phyloP scores from a whole-genome alignment of 1,284 basidiomycete species.

The Neotropicomus parvogracilis region DNA sequence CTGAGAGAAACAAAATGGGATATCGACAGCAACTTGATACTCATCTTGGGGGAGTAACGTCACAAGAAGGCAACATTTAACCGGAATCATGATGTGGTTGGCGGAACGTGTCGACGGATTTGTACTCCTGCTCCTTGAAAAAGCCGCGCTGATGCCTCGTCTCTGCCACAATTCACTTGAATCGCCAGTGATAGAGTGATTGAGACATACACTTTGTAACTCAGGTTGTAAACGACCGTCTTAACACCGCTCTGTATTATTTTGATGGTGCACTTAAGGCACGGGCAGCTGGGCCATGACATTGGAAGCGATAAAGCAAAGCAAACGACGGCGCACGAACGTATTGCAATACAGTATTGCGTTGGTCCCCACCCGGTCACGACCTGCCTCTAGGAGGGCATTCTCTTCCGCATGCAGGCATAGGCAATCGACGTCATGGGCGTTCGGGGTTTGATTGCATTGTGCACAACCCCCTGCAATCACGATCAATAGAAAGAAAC shows the following conservation, averaged over 20 bases:
- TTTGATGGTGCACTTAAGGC: conserved; percentile 93
- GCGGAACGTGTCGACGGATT: conserved; percentile 60
- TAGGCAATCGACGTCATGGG: conserved; percentile 68
- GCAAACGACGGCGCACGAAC: conserved; percentile 37
- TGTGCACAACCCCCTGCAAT: conserved; percentile 64
- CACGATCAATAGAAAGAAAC: conserved; percentile 3
- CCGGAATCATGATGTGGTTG: conserved; percentile 25
- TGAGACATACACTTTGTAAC: conserved; percentile 83
- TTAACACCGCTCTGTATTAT: conserved; percentile 94
- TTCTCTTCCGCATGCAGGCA: conserved; percentile 99
- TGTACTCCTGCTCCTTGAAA: conserved; percentile 77
- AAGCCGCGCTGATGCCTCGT: conserved; percentile 74
- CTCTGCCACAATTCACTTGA: conserved; percentile 41
- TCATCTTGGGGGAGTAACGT: conserved; percentile 38
- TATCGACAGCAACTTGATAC: conserved; percentile 49
- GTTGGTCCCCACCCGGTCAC: conserved; percentile 78
- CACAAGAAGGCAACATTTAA: conserved; percentile 1
- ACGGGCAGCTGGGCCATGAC: conserved; percentile 75
- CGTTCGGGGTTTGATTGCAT: conserved; percentile 57
- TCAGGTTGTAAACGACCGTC: conserved; percentile 93
- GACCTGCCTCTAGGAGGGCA: conserved; percentile 88
- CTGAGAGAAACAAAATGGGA: conserved; percentile 58
- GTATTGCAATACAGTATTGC: conserved; percentile 91
- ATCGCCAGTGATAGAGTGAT: neutral
- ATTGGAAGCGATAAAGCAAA: conserved; percentile 5